phyloP scores from a whole-genome alignment of 306 rosid genomes.

The Casuarina glauca region DNA sequence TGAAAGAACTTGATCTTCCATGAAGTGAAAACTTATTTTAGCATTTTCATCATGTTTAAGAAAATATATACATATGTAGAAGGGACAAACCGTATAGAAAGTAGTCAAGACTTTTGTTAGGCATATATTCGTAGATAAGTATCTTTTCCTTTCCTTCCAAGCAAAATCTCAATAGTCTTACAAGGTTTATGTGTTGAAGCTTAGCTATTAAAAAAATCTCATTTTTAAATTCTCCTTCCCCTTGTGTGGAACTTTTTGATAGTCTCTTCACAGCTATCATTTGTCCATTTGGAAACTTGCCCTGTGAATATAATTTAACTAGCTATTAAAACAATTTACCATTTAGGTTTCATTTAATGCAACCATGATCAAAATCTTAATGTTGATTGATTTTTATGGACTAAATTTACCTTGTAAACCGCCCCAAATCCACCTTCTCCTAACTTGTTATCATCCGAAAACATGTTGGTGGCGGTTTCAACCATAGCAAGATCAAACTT shows the following conservation, averaged over 20 bases:
- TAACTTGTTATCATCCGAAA: not conserved
- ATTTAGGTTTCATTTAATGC: no score
- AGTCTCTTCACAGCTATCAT: slow-evolving; percentile 42
- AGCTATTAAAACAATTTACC: not conserved
- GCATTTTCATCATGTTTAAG: not conserved
- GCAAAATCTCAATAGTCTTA: slow-evolving; percentile 22
- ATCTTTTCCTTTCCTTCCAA: slow-evolving; percentile 42
- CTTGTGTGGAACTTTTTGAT: slow-evolving; percentile 34
- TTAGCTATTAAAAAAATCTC: slow-evolving; percentile 41
- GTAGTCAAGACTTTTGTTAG: slow-evolving; percentile 40
- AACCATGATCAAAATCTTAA: no score
- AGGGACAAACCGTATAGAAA: slow-evolving; percentile 14
- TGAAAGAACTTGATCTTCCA: no score
- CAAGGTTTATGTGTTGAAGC: slow-evolving; percentile 35
- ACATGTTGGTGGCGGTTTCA: not conserved
- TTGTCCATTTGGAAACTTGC: slow-evolving; percentile 22
- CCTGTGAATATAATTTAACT: slow-evolving; percentile 20
- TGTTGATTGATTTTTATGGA: not conserved
- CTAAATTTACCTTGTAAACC: not conserved
- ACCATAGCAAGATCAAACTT: slow-evolving; percentile 34
- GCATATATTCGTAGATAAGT: slow-evolving; percentile 38
- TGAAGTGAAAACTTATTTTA: no score
- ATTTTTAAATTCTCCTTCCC: slow-evolving; percentile 36
- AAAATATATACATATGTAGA: not conserved
- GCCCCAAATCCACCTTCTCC: slow-evolving; percentile 7